These are phyloP conservation scores for Penicillium turbatum DNA, from an alignment of 495 filamentous ascomycete species.

Conservation along the genomic window DNA sequence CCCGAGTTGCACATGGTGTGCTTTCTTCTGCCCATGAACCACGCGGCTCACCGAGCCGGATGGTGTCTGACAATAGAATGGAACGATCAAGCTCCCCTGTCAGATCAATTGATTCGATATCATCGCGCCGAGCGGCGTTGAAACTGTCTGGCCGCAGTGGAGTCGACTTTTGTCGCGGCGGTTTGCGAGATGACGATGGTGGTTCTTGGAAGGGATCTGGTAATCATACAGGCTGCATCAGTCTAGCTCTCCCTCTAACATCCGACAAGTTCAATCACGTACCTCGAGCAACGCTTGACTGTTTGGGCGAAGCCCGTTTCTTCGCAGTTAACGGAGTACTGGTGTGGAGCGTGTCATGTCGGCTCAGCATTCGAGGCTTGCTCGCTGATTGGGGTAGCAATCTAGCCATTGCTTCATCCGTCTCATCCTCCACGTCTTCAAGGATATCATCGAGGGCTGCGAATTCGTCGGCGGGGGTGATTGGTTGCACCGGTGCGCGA, in stretches of 20 bases:
- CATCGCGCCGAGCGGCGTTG: conserved; percentile 22
- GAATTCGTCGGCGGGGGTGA: conserved; percentile 20
- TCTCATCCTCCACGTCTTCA: conserved; percentile 27
- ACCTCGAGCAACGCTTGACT: conserved; percentile 22
- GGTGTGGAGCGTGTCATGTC: conserved; percentile 14
- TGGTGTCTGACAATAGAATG: conserved; percentile 36
- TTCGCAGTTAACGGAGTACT: conserved; percentile 26
- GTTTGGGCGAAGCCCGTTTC: conserved; percentile 19
- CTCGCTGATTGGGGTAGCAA: conserved; percentile 50
- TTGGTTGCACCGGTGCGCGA: conserved; percentile 14
- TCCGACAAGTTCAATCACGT: neutral
- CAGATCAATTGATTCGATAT: conserved; percentile 65
- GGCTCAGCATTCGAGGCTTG: conserved; percentile 47
- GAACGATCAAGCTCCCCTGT: conserved; percentile 53
- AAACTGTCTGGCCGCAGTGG: conserved; percentile 22
- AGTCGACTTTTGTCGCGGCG: conserved; percentile 14
- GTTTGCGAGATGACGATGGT: conserved; percentile 20
- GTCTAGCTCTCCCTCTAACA: neutral
- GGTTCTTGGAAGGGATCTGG: conserved; percentile 14
- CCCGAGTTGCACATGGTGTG: conserved; percentile 38
- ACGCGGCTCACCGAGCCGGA: conserved; percentile 50
- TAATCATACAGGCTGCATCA: neutral
- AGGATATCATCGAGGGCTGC: conserved; percentile 18
- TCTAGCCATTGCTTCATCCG: conserved; percentile 51
- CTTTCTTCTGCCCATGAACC: conserved; percentile 59